Base-by-base conservation (phyloP, 345 rosid genomes). In the Schrenkiella parvula region DNA sequence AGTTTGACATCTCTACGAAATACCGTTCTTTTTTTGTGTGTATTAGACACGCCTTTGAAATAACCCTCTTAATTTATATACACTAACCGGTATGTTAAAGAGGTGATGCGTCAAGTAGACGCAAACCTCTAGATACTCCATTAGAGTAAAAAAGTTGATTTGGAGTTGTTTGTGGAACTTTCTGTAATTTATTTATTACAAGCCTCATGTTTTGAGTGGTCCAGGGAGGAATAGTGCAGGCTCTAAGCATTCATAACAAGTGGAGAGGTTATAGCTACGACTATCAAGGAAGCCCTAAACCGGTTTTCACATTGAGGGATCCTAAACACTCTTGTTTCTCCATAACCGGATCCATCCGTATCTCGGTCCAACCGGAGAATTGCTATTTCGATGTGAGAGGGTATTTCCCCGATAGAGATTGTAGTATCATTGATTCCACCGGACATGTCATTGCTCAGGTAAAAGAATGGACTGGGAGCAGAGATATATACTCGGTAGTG, bases 181-280 rank as follows among this genome's bases (percentile, higher is more conserved):
- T 19, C 15, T 13, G 42, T 48, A 5, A 19, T 31, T 55, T 55
- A n/a, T 55, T 17, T 15, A 32, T 32, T 55, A 55, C 25, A 18
- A 55, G 41, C 18, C 25, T 17, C 14, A 55, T 63, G 42, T 19
- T 23, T 71, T 64, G 56, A 12, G 32, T 64, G 65, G 50, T 53
- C 5, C 70, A 84, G 86, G 86, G 83, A 82, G 96, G 96, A 37
- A 55, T 86, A 17, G 79, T 92, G 37, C 80, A 90, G 70, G 98
- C 91, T 46, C 61, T 90, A 28, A 80, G 90, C 78, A 72, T 88
- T 37, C 68, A 86, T 22, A 87, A 71, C 80, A 90, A 80, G 62
- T 90, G 96, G 98, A 90, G 79, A 64, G 95, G 90, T 18, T 90
- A 87, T 74, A 66, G 70, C 46, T 83, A 47, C 5, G 85, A 85